Conservation (phyloP, 371 early-diverging fungal genomes). For the Mortierella sp. region DNA sequence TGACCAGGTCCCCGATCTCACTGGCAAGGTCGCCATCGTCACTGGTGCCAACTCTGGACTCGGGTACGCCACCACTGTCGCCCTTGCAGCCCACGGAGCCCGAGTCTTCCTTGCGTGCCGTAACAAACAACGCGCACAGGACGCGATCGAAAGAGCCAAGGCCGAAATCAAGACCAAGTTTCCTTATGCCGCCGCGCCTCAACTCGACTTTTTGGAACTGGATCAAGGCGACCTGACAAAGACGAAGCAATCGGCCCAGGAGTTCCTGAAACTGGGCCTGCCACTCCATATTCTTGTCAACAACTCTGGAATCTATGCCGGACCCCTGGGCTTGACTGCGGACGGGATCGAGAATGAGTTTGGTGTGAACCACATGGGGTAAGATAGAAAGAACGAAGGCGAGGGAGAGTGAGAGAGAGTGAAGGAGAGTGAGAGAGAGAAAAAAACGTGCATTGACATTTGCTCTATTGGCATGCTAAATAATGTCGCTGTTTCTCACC, state of each 20-base stretch:
- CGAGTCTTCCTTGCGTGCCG: slow-evolving; percentile 72
- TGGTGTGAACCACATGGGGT: slow-evolving; percentile 79
- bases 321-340: slow-evolving; percentile 69
- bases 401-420: slow-evolving; percentile 1
- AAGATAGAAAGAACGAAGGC: slow-evolving; percentile 19
- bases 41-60: slow-evolving; percentile 78
- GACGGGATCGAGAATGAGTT: slow-evolving; percentile 85
- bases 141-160: slow-evolving; percentile 56
- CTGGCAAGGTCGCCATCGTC: slow-evolving; percentile 75
- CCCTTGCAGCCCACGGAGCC: slow-evolving; percentile 70
- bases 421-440: not conserved
- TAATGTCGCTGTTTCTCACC: not conserved
- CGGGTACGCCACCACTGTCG: slow-evolving; percentile 67
- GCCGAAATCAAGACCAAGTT: slow-evolving; percentile 50
- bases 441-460: slow-evolving; percentile 22
- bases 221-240: slow-evolving; percentile 70
- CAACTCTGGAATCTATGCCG: slow-evolving; percentile 79
- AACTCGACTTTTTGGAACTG: slow-evolving; percentile 68
- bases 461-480: not conserved
- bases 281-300: slow-evolving; percentile 73
- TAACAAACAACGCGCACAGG: slow-evolving; percentile 58
- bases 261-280: slow-evolving; percentile 56
- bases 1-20: slow-evolving; percentile 70
- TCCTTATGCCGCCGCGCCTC: slow-evolving; percentile 41
- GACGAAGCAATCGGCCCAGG: slow-evolving; percentile 64